Base-by-base conservation (phyloP, 306 rosid species). In the Gleditsia sinensis region DNA sequence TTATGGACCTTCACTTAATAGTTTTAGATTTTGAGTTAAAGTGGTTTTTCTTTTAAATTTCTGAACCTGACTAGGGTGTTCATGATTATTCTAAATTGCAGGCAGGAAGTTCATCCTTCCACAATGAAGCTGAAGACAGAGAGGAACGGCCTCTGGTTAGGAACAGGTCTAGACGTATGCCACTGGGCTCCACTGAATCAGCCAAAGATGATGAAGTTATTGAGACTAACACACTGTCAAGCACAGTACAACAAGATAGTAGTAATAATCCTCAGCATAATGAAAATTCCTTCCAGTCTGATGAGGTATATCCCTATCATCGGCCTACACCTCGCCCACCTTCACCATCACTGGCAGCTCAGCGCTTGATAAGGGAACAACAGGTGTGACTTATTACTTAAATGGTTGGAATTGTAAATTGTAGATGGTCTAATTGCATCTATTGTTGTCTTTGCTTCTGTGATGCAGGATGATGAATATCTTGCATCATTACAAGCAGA, bases 401-500 rank as follows among this genome's bases (percentile, higher is more conserved):
- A 64, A 40, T 13, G 53, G 9, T 59, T 46, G 45, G 65, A 74
- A 55, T 37, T 61, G 51, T 67, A 20, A 59, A 23, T 76, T 27
- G 45, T 24, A 7, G 37, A 45, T 76, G 57, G 56, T 17, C 39
- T 71, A 13, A 69, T 37, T 19, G 48, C n/a, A 30, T 63, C 72
- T 36, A 34, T 74, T 36, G n/a, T 19, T 65, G n/a, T 36, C 21
- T 46, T 9, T 78, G 39, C 63, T 70, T 66, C n/a, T 69, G 49
- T 81, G 14, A 66, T 79, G 82, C 88, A 95, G 98, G 99, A 95
- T 83, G 99, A 92, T 90, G 99, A 92, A 80, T 95, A 92, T 83
- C 93, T 92, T 75, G 98, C 99, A 39, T 81, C 99, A 0, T 68
- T 95, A 77, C 97, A 88, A 88, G 97, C 96, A 64, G 99, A 95